phyloP scores from a whole-genome alignment of 768 basidiomycete species.

The Lactarius pseudohatsudake region DNA sequence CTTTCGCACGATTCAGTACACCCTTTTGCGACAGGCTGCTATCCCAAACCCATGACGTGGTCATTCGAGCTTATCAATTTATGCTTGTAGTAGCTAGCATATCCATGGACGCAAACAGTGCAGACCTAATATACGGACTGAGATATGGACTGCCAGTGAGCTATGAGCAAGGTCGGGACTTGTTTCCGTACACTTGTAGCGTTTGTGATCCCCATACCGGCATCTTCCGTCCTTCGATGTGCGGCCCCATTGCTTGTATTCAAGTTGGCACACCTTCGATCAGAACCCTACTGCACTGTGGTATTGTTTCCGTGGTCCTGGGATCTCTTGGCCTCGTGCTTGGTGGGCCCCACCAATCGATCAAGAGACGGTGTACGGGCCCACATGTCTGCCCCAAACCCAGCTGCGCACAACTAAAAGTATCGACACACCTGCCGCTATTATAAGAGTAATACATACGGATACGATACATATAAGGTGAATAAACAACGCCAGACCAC shows the following conservation, averaged over 20 bases:
- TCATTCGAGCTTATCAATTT: neutral
- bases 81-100: neutral
- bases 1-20: constrained; percentile 11
- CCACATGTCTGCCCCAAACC: neutral
- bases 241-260: neutral
- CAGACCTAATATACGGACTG: neutral
- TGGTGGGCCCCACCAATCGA: neutral
- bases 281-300: neutral
- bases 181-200: neutral
- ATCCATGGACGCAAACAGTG: neutral
- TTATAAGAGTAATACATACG: neutral
- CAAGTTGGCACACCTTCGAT: neutral
- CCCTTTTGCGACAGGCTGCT: constrained; percentile 5
- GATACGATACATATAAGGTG: neutral
- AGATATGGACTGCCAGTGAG: neutral
- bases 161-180: neutral
- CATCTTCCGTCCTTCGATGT: neutral
- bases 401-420: neutral
- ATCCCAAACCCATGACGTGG: constrained; percentile 12
- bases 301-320: neutral
- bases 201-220: neutral
- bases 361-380: neutral
- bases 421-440: neutral
- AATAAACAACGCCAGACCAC: neutral
- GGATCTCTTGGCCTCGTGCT: neutral